Base-by-base conservation (phyloP, 2,329 filamentous ascomycete genomes). In the Aspergillus arachidicola region DNA sequence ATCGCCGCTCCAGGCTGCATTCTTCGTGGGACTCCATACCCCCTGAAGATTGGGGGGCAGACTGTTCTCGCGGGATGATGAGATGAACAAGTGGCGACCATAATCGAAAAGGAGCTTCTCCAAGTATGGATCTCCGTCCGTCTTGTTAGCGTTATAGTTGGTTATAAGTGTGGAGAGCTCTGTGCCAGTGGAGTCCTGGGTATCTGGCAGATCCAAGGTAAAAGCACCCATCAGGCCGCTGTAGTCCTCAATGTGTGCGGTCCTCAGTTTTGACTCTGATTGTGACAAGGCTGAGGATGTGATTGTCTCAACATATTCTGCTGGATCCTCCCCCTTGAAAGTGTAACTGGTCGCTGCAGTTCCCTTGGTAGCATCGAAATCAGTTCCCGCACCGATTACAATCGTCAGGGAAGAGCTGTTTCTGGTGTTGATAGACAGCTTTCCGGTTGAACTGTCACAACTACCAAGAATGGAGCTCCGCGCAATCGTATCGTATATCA, bases 1-100 rank as follows among this genome's bases (percentile, higher is more conserved):
- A 66, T 88, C 85, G 2, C 78, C 81, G 14, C 81, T 79, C 86
- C 86, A 86, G 0, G 81, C 79, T 3, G 83, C 70, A 0, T 77
- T 72, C 51, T 84, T 80, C 5, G 80, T 53, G 30, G 48, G 28
- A 11, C 48, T 82, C 86, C 86, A 88, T 21, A 80, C 78, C 0
- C 86, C 86, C 69, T 86, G 84, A 0, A 89, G 77, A 61, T 87
- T 88, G 0, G 85, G 78, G 0, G 86, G 86, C 0, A 88, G 76
- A 0, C 80, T 81, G 28, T 82, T 82, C 3, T 66, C 72, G 1
- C 86, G 79, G 0, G 83, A 86, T 0, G 84, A 85, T 0, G 81
- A 81, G 36, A 88, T 84, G 59, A 87, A 80, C 0, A 87, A 76
- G 57, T 87, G 81, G 4, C 83, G 79, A 1, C 80, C 81, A 56